Base-by-base conservation (phyloP, 768 basidiomycete species). In the Mycena chlorophos region DNA sequence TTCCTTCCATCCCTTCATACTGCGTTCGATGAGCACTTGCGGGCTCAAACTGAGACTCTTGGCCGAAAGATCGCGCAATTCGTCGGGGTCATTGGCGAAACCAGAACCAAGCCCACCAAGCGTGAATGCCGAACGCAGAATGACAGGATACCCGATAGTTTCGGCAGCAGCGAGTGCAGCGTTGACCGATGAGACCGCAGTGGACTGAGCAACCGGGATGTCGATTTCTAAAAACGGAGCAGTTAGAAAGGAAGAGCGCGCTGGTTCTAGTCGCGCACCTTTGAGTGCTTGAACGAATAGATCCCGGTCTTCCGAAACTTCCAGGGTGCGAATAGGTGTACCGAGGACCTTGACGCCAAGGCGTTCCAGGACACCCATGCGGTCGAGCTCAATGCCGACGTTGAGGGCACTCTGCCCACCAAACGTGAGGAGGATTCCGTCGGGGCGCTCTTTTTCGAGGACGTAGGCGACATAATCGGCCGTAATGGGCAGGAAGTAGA, bases 1-100 rank as follows among this genome's bases (percentile, higher is more conserved):
- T 75, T 99, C 97, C 71, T 99, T 99, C 97, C 97, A 99, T 27
- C 97, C 97, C 74, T 98, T 98, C 88, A 99, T 91, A 63, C 89
- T 92, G 48, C 94, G 89, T 75, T 98, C 97, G 60, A 99, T 94
- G 54, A 99, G 82, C 40, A 98, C 91, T 70, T 98, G 97, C 45
- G 97, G 96, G 62, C 88, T 90, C 26, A 98, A 79, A 67, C 86
- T 87, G 51, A 99, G 83, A 68, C 88, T 84, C 73, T 91, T 96
- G 22, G 97, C 95, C 39, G 94, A 84, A 22, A 99, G 79, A 71
- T 99, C 95, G 54, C 94, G 88, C 53, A 99, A 76, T 77, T 99
- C 97, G 58, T 97, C 91, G 13, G 92, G 80, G 70, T 98, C 85
- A 67, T 96, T 86, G 46, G 97, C 97, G 68, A 99, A 99, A 42